Percentiles rank a stretch among this genome's conserved stretches.
Conservation (phyloP, 2,329 filamentous ascomycete species). For the Leptosphaerulina australis region DNA sequence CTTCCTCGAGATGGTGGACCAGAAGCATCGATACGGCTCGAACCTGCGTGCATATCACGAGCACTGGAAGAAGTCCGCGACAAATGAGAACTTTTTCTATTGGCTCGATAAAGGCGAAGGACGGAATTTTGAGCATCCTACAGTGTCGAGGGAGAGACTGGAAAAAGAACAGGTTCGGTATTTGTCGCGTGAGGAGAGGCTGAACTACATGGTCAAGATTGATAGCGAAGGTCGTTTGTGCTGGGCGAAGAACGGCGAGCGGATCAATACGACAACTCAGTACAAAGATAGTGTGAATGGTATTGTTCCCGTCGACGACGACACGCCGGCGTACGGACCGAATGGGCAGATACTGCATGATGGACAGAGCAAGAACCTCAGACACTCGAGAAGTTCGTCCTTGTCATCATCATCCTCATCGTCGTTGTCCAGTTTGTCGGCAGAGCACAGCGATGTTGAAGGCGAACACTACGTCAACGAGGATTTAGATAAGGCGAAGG, state of each 20-base stretch:
- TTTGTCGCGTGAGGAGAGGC: slow-evolving; percentile 78
- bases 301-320: slow-evolving; percentile 53
- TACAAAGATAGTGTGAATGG: slow-evolving; percentile 81
- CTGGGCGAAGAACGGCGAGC: slow-evolving; percentile 82
- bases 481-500: slow-evolving; percentile 65
- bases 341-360: slow-evolving; percentile 32
- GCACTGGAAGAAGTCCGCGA: slow-evolving; percentile 78
- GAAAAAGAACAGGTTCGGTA: slow-evolving; percentile 84
- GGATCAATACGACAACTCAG: slow-evolving; percentile 75
- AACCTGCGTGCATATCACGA: slow-evolving; percentile 82
- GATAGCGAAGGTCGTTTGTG: slow-evolving; percentile 76
- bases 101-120: slow-evolving; percentile 88
- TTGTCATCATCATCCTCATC: slow-evolving; percentile 32
- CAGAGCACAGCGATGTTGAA: slow-evolving; percentile 63
- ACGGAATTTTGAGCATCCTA: slow-evolving; percentile 68
- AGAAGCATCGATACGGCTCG: slow-evolving; percentile 85
- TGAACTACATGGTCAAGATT: slow-evolving; percentile 79
- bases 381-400: slow-evolving; percentile 26
- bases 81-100: slow-evolving; percentile 89
- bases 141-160: slow-evolving; percentile 74
- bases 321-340: slow-evolving; percentile 50
- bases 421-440: slow-evolving; percentile 48
- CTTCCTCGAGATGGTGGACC: slow-evolving; percentile 83
- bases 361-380: slow-evolving; percentile 30
- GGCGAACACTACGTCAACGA: slow-evolving; percentile 70